phyloP scores from a whole-genome alignment of 306 rosid species.

The Comarum palustre region DNA sequence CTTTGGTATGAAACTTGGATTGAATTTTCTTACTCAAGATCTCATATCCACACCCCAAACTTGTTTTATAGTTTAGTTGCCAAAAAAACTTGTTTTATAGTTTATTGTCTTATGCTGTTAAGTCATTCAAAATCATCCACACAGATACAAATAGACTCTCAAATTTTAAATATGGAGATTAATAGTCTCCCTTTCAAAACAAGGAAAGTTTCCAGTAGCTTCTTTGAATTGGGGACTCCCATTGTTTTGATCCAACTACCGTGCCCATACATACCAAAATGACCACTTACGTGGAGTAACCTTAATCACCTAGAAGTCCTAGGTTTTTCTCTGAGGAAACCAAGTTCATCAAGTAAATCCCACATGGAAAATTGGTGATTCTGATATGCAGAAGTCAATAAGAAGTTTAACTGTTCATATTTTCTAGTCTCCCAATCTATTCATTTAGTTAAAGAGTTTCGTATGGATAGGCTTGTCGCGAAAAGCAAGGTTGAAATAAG shows the following conservation, averaged over 20 bases:
- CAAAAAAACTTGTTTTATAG: not conserved
- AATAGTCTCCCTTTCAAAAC: not conserved
- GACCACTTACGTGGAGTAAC: constrained; percentile 1
- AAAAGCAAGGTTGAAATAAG: constrained; percentile 46
- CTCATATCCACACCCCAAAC: not conserved
- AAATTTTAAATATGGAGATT: not conserved
- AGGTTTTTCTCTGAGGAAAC: constrained; percentile 28
- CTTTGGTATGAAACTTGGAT: not conserved
- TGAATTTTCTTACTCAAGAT: not conserved
- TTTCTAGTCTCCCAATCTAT: not conserved
- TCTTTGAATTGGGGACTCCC: not conserved
- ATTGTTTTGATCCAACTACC: not conserved
- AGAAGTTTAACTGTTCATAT: not conserved
- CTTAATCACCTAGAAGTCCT: constrained; percentile 1
- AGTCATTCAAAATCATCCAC: not conserved
- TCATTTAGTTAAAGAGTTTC: not conserved
- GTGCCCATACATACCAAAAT: constrained; percentile 18
- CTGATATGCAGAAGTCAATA: not conserved
- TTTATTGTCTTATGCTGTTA: not conserved
- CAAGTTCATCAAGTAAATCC: constrained; percentile 35
- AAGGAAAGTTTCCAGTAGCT: not conserved
- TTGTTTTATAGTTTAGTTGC: not conserved
- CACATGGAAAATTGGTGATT: constrained; percentile 1
- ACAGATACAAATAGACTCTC: not conserved
- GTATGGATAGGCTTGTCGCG: constrained; percentile 33